phyloP scores from a whole-genome alignment of 495 filamentous ascomycete species.

The Lophiostoma macrostomum region DNA sequence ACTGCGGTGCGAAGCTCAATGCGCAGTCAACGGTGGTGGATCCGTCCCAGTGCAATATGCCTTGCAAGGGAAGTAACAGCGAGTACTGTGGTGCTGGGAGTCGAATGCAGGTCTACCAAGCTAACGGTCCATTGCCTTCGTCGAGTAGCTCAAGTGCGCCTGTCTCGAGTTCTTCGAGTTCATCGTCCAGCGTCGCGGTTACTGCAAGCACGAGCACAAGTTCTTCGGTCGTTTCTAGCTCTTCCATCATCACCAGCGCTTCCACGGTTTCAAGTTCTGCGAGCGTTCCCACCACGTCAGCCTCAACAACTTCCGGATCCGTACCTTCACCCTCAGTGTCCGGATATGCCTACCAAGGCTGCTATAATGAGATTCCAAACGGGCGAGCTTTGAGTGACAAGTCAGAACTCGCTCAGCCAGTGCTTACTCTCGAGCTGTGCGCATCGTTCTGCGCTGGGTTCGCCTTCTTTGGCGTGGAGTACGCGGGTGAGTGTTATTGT shows the following conservation, averaged over 20 bases:
- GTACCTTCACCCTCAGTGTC: no score
- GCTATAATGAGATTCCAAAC: conserved; percentile 22
- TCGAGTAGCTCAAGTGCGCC: not conserved
- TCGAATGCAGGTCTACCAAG: conserved; percentile 24
- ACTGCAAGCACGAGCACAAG: not conserved
- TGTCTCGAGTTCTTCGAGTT: not conserved
- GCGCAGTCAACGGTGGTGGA: not conserved
- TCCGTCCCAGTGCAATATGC: conserved; percentile 17
- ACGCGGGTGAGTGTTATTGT: conserved; percentile 26
- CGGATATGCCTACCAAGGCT: conserved; percentile 7
- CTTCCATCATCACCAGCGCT: not conserved
- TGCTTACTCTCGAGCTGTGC: conserved; percentile 22
- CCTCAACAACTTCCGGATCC: not conserved
- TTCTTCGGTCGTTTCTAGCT: not conserved
- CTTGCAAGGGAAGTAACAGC: conserved; percentile 29
- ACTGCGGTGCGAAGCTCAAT: conserved; percentile 18
- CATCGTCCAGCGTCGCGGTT: not conserved
- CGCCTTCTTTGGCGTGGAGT: conserved; percentile 29
- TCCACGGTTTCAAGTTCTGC: not conserved
- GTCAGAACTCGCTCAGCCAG: conserved; percentile 4
- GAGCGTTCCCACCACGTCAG: not conserved
- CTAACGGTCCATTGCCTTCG: conserved; percentile 2
- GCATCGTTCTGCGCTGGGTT: conserved; percentile 15
- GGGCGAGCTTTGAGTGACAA: conserved; percentile 17
- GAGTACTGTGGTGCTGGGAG: conserved; percentile 27